phyloP scores from a whole-genome alignment of 805 yeast species.

The Danielozyma ontarioensis region DNA sequence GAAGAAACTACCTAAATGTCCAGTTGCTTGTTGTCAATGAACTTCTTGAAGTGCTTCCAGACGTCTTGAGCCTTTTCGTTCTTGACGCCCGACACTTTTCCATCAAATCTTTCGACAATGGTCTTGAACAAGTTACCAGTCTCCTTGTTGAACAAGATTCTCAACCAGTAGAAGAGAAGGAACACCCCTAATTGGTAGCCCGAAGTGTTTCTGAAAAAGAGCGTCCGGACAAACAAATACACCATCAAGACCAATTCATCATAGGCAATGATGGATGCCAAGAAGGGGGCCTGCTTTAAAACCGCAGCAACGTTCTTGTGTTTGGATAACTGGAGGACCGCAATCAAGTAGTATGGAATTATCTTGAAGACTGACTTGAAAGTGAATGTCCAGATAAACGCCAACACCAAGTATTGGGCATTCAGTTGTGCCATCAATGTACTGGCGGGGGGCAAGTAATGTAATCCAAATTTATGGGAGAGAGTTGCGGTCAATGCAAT shows the following conservation, averaged over 20 bases:
- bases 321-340: conserved; percentile 51
- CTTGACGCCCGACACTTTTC: conserved; percentile 34
- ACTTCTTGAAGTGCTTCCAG: conserved; percentile 31
- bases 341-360: conserved; percentile 52
- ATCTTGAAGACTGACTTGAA: conserved; percentile 63
- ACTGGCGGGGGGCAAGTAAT: conserved; percentile 53
- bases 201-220: conserved; percentile 59
- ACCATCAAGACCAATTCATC: conserved; percentile 54
- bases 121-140: conserved; percentile 41
- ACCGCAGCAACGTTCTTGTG: conserved; percentile 37
- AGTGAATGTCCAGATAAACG: conserved; percentile 56
- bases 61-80: conserved; percentile 37
- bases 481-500: conserved; percentile 49
- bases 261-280: conserved; percentile 50
- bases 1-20: conserved; percentile 4
- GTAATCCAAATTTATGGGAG: conserved; percentile 54
- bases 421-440: conserved; percentile 68
- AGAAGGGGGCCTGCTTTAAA: conserved; percentile 27
- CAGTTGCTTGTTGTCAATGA: conserved; percentile 22
- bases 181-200: conserved; percentile 64
- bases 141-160: conserved; percentile 52
- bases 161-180: conserved; percentile 61
- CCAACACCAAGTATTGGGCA: conserved; percentile 61
- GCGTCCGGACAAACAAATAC: conserved; percentile 53
- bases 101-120: conserved; percentile 40